Conservation (phyloP, 805 yeast species). For the Barnettozyma californica region DNA sequence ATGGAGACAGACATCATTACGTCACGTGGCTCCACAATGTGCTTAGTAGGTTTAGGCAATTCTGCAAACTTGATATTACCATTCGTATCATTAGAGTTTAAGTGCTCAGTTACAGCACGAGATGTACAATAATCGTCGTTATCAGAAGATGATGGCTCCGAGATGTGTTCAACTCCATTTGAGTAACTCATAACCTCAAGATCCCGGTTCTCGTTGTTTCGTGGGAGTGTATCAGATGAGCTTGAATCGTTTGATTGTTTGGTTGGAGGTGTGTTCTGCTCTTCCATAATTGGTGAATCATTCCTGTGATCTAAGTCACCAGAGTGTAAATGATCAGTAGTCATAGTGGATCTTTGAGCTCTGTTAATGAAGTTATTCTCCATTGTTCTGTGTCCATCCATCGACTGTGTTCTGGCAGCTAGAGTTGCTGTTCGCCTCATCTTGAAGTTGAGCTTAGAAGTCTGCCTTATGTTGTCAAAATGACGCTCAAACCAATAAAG, state of each 20-base stretch:
- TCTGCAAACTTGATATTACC: constrained; percentile 21
- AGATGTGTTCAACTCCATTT: constrained; percentile 11
- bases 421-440: constrained; percentile 78
- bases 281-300: neutral
- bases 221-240: constrained; percentile 12
- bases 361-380: constrained; percentile 11
- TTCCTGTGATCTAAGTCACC: neutral
- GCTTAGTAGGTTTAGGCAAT: constrained; percentile 26
- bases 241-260: constrained; percentile 10
- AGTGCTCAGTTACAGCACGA: constrained; percentile 4
- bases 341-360: neutral
- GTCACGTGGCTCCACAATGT: constrained; percentile 73
- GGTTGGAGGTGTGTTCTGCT: neutral
- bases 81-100: neutral
- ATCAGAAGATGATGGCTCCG: constrained; percentile 24
- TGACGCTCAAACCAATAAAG: constrained; percentile 85
- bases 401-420: constrained; percentile 42
- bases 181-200: constrained; percentile 1
- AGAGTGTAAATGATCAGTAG: neutral
- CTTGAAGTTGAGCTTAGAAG: constrained; percentile 72
- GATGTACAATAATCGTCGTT: constrained; percentile 9
- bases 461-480: constrained; percentile 74
- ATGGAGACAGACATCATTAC: constrained; percentile 79
- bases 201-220: constrained; percentile 7
- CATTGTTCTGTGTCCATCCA: constrained; percentile 17